Evolutionary conservation across 2,329 filamentous ascomycete species (phyloP).

Genomic region (Orbilia oligospora): DNA sequence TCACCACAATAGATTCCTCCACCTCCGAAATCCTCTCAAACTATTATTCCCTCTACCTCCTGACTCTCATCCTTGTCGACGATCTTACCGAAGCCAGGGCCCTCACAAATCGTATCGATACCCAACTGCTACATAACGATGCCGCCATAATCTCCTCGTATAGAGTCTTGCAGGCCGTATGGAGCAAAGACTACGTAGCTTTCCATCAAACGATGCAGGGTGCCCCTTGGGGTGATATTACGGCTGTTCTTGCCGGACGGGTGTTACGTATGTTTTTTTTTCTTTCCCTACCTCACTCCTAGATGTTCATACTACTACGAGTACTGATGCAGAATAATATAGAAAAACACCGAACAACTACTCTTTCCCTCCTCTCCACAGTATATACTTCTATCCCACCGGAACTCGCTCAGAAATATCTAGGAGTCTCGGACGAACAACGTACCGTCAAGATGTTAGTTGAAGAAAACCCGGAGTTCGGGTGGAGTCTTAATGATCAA

Average conservation of each 20-base stretch:
- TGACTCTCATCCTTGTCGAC: constrained; percentile 62
- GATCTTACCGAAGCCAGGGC: constrained; percentile 64
- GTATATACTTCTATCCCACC: constrained; percentile 64
- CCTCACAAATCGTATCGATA: constrained; percentile 63
- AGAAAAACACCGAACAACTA: constrained; percentile 62
- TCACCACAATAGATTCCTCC: constrained; percentile 51
- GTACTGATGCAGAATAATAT: background rate
- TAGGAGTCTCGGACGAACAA: constrained; percentile 61
- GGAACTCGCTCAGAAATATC: constrained; percentile 60
- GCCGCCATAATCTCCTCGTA: constrained; percentile 61
- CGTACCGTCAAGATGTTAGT: constrained; percentile 59
- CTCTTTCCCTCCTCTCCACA: constrained; percentile 62
- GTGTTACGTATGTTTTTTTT: constrained; percentile 53
- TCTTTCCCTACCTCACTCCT: background rate
- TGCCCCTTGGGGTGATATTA: constrained; percentile 61
- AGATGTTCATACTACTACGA: background rate
- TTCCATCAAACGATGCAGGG: constrained; percentile 62
- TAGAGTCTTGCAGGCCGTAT: constrained; percentile 62
- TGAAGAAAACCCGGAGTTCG: constrained; percentile 64
- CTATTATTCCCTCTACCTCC: constrained; percentile 63
- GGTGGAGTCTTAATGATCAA: constrained; percentile 64
- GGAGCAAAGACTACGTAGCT: constrained; percentile 62
- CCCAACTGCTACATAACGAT: constrained; percentile 60
- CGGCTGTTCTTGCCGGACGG: constrained; percentile 55
- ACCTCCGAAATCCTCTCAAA: constrained; percentile 62